These are phyloP conservation scores for Ustilago nuda DNA, from an alignment of 1,284 basidiomycete species.

Conservation along the genomic window DNA sequence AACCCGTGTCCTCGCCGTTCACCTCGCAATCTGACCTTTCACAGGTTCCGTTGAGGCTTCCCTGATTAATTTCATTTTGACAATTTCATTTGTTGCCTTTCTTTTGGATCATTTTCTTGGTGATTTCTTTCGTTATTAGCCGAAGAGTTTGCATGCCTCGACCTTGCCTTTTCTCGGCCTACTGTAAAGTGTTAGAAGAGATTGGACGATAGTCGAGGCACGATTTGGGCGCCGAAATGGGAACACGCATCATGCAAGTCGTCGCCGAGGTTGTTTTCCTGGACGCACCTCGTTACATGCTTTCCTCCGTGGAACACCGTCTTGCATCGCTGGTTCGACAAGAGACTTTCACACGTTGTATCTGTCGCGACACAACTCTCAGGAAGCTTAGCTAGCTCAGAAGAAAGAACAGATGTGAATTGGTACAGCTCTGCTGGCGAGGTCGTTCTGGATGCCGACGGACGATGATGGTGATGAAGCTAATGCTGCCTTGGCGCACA, in stretches of 20 bases:
- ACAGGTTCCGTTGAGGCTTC: background rate
- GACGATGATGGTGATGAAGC: background rate
- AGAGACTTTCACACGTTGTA: background rate
- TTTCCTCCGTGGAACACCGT: background rate
- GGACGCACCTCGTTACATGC: too few species aligned
- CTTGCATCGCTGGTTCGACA: background rate
- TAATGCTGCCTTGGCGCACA: background rate
- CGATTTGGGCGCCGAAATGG: background rate
- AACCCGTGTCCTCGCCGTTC: background rate
- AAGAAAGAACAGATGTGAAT: background rate
- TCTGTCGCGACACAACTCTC: background rate
- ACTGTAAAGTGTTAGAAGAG: background rate
- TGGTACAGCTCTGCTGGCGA: background rate
- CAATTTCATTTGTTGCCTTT: background rate
- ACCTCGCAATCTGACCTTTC: background rate
- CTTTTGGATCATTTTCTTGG: background rate
- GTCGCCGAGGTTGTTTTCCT: background rate
- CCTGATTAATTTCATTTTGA: background rate
- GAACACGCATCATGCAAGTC: slow-evolving; percentile 3
- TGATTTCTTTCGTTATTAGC: background rate
- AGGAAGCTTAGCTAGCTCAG: background rate
- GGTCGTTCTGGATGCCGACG: background rate
- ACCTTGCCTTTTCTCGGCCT: background rate
- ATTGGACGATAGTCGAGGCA: background rate
- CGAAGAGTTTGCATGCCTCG: background rate